Percentiles rank a stretch among this genome's conserved stretches.
These are phyloP conservation scores for Solanum aculeatissimum DNA, from an alignment of 305 asterid species.

Conservation along the genomic window DNA sequence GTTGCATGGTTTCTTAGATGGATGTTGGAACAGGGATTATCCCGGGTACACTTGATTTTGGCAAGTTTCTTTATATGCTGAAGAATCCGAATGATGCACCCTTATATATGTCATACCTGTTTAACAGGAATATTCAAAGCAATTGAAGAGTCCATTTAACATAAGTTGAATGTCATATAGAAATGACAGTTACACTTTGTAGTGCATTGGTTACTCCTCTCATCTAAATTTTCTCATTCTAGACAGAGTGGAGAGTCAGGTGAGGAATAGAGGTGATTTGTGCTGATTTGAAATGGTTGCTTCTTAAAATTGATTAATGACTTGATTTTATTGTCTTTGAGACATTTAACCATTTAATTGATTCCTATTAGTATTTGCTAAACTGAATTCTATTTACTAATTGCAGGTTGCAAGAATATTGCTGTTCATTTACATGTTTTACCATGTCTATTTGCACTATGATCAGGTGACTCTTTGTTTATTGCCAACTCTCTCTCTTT, in stretches of 20 bases:
- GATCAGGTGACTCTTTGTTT: constrained; percentile 45
- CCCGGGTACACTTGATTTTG: background rate
- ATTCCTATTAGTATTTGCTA: background rate
- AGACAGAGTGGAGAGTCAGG: background rate
- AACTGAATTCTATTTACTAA: constrained; percentile 10
- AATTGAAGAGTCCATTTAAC: background rate
- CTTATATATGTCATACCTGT: background rate
- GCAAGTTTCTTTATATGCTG: background rate
- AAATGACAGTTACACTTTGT: background rate
- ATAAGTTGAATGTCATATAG: background rate
- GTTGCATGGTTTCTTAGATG: background rate
- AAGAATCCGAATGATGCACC: background rate
- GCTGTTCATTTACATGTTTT: constrained; percentile 75
- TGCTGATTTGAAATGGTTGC: background rate
- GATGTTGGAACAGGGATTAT: background rate
- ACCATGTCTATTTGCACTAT: constrained; percentile 73
- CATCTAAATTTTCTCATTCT: background rate
- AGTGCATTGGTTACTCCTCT: background rate
- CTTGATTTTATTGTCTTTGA: background rate
- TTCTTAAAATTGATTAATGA: background rate
- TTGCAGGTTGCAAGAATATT: constrained; percentile 95
- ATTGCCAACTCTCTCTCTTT: background rate
- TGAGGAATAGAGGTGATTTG: background rate
- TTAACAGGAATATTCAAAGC: background rate
- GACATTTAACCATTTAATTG: background rate